Evolutionary conservation across 2,329 filamentous ascomycete species (phyloP).

Genomic region (Dactylella cylindrospora): DNA sequence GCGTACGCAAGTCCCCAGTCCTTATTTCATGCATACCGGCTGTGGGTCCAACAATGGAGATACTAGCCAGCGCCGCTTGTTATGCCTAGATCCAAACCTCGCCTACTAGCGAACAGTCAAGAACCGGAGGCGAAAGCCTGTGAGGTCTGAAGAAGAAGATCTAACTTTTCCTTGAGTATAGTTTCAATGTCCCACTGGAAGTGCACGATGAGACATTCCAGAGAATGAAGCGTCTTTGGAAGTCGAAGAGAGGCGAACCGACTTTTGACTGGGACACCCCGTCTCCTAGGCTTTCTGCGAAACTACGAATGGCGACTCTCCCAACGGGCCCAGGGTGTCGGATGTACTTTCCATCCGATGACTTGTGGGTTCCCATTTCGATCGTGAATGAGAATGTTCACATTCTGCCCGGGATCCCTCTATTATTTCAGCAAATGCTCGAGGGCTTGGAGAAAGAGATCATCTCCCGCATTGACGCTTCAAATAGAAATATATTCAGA

Average conservation of each 20-base stretch:
- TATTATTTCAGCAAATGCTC: conserved; percentile 76
- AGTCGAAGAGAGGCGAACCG: conserved; percentile 69
- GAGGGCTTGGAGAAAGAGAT: conserved; percentile 66
- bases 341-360: conserved; percentile 74
- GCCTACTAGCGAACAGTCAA: too few species aligned
- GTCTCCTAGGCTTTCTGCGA: conserved; percentile 74
- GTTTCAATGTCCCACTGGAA: conserved; percentile 67
- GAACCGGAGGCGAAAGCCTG: too few species aligned
- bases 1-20: conserved; percentile 62
- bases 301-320: conserved; percentile 85
- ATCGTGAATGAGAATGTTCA: conserved; percentile 92
- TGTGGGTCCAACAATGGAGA: too few species aligned
- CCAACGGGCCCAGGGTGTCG: conserved; percentile 74
- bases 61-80: too few species aligned
- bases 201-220: conserved; percentile 75
- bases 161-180: conserved; percentile 13
- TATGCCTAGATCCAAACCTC: too few species aligned
- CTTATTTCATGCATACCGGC: too few species aligned
- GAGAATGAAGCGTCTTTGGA: conserved; percentile 80
- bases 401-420: conserved; percentile 86
- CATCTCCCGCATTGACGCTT: conserved; percentile 71
- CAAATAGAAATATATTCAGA: conserved; percentile 73
- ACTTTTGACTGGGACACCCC: conserved; percentile 82
- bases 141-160: too few species aligned
- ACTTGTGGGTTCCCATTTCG: conserved; percentile 85